Percentiles rank a stretch among this genome's conserved stretches.
Conservation (phyloP, 2,329 filamentous ascomycete species). For the Alternaria sp. region DNA sequence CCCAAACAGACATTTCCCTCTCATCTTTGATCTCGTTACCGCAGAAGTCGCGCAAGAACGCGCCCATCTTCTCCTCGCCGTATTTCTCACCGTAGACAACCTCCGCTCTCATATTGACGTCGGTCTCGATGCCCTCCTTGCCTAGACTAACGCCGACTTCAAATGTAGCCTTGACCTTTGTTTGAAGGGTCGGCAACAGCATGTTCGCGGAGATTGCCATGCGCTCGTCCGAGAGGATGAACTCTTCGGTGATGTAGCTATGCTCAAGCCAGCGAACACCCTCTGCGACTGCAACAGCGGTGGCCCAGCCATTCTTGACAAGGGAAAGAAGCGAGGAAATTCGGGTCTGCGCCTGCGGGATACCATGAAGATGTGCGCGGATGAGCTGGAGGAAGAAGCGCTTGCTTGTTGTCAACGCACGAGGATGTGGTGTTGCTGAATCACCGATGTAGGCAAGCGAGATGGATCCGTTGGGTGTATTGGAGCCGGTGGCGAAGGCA, state of each 20-base stretch:
- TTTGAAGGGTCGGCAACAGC: slow-evolving; percentile 68
- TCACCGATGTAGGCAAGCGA: slow-evolving; percentile 74
- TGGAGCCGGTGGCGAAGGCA: slow-evolving; percentile 60
- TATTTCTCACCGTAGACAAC: slow-evolving; percentile 81
- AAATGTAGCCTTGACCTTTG: slow-evolving; percentile 70
- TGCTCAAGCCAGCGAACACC: slow-evolving; percentile 68
- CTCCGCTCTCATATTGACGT: slow-evolving; percentile 63
- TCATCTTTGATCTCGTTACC: slow-evolving; percentile 32
- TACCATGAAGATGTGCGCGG: slow-evolving; percentile 68
- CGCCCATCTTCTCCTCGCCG: slow-evolving; percentile 75
- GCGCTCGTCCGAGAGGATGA: slow-evolving; percentile 68
- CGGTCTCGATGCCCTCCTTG: slow-evolving; percentile 57
- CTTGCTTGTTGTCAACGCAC: slow-evolving; percentile 67
- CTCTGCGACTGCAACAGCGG: slow-evolving; percentile 63
- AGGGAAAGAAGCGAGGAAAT: slow-evolving; percentile 64
- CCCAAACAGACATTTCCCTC: slow-evolving; percentile 50
- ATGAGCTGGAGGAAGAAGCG: slow-evolving; percentile 79
- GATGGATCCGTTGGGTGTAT: slow-evolving; percentile 58
- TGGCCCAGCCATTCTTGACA: slow-evolving; percentile 70
- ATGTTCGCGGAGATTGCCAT: slow-evolving; percentile 68
- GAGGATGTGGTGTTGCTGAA: slow-evolving; percentile 59
- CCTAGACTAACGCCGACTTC: slow-evolving; percentile 57
- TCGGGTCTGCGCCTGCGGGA: slow-evolving; percentile 64
- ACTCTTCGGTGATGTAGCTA: slow-evolving; percentile 69
- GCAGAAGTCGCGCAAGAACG: slow-evolving; percentile 68